Evolutionary conservation across 352 stramenopile genomes (phyloP), one percentile per base, ranked within the genome.

Genomic region (Pythium rhizo-oryzae): DNA sequence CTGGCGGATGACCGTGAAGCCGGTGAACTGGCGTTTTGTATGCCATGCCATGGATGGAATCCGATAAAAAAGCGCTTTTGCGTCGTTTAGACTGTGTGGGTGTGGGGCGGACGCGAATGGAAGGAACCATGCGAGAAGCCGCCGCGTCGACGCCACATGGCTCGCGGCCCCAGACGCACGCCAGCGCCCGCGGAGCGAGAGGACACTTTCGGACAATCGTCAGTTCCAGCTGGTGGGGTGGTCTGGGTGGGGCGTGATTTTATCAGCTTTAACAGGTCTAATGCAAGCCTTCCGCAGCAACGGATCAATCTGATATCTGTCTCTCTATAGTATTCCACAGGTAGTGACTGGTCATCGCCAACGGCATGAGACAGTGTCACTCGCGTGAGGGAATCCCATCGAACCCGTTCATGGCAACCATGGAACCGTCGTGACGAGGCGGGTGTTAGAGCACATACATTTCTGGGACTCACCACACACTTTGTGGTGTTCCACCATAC

Each of bases 231-330:
- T 49, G 54, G 54, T 15, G 28, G 30, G 19, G 28, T 33, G 19
- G 28, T 33, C 28, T 33, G 28, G 28, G 28, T 33, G 28, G 28
- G 28, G 2, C 6, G 28, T 33, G 28, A 33, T 33, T 33, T 7
- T 33, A 33, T 33, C n/a, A n/a, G n/a, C n/a, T n/a, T n/a, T n/a
- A n/a, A n/a, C n/a, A n/a, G n/a, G n/a, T n/a, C n/a, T n/a, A n/a
- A n/a, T n/a, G n/a, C n/a, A n/a, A n/a, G n/a, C n/a, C n/a, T n/a
- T n/a, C n/a, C n/a, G n/a, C n/a, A n/a, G n/a, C n/a, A n/a, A n/a
- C n/a, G n/a, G n/a, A 33, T 33, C 28, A 4, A 28, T 15, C 54
- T 60, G 54, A 60, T 33, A 49, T 60, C 54, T 60, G 54, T 16
- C 33, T 60, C 21, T 50, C 12, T 50, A 60, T 60, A 1, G 12